A percentile compares a stretch with the other conserved stretches of the same genome.
Evolutionary conservation across 1,284 basidiomycete genomes (phyloP).

Genomic region (Crepidotus sp.): DNA sequence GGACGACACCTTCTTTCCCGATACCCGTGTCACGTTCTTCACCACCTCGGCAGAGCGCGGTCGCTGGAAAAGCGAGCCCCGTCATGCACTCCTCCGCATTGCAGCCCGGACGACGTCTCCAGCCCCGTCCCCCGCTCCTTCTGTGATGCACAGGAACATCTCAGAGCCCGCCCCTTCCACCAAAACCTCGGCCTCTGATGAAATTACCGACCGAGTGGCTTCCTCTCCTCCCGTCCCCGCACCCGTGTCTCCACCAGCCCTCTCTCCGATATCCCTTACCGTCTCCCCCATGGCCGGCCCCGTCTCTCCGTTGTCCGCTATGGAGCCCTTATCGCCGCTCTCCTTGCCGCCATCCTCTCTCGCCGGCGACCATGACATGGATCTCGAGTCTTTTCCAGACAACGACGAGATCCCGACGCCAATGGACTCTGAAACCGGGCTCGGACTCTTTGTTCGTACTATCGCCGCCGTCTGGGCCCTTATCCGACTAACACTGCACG

Average conservation of each 20-base stretch:
- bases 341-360: constrained; percentile 16
- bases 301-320: constrained; percentile 23
- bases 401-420: constrained; percentile 12
- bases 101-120: constrained; percentile 17
- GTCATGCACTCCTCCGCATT: constrained; percentile 14
- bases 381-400: constrained; percentile 14
- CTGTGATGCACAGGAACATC: constrained; percentile 13
- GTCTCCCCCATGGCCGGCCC: constrained; percentile 26
- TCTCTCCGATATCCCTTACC: constrained; percentile 28
- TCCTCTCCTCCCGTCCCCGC: constrained; percentile 32
- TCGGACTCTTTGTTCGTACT: constrained; percentile 18
- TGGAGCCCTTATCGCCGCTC: constrained; percentile 16
- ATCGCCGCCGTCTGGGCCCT: constrained; percentile 11
- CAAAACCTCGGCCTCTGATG: constrained; percentile 4
- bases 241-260: constrained; percentile 5
- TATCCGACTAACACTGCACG: constrained; percentile 12
- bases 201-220: neutral
- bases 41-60: constrained; percentile 16
- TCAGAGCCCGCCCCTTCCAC: constrained; percentile 17
- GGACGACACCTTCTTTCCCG: constrained; percentile 13
- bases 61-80: constrained; percentile 16
- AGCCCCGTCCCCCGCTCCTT: constrained; percentile 12
- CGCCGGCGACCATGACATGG: constrained; percentile 15
- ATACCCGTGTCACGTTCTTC: constrained; percentile 14
- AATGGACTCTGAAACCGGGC: constrained; percentile 6